Conservation (phyloP, 2,329 filamentous ascomycete genomes). For the Exophiala mesophila region DNA sequence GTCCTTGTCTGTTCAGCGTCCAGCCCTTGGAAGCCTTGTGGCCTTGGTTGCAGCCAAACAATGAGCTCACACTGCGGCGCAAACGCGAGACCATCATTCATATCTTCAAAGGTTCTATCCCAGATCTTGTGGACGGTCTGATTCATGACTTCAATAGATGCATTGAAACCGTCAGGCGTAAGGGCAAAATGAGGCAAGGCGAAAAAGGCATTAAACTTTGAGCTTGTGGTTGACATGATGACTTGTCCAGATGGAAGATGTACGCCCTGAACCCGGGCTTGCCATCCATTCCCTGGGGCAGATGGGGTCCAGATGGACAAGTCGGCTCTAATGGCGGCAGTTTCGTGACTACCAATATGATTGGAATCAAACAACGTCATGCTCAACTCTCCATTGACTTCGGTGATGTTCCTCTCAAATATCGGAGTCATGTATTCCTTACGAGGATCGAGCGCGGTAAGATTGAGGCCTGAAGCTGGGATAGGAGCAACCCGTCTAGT, state of each 20-base stretch:
- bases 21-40: slow-evolving; percentile 27
- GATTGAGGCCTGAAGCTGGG: slow-evolving; percentile 53
- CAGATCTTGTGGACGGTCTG: slow-evolving; percentile 61
- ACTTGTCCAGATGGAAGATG: slow-evolving; percentile 81
- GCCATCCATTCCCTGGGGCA: slow-evolving; percentile 68
- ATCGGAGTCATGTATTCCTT: slow-evolving; percentile 62
- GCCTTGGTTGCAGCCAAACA: slow-evolving; percentile 68
- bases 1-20: slow-evolving; percentile 28
- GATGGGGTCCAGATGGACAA: slow-evolving; percentile 68
- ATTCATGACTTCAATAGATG: slow-evolving; percentile 63
- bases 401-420: slow-evolving; percentile 79
- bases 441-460: slow-evolving; percentile 59
- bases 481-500: slow-evolving; percentile 50
- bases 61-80: slow-evolving; percentile 83
- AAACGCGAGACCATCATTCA: slow-evolving; percentile 41
- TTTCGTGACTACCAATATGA: slow-evolving; percentile 32
- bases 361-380: slow-evolving; percentile 59
- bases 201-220: slow-evolving; percentile 91
- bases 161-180: slow-evolving; percentile 50
- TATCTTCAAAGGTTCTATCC: slow-evolving; percentile 48
- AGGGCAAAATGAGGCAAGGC: slow-evolving; percentile 78
- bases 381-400: slow-evolving; percentile 62
- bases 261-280: slow-evolving; percentile 74
- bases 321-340: slow-evolving; percentile 57
- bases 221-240: slow-evolving; percentile 81